phyloP scores from a whole-genome alignment of 345 rosid species.

The Barbarea vulgaris region DNA sequence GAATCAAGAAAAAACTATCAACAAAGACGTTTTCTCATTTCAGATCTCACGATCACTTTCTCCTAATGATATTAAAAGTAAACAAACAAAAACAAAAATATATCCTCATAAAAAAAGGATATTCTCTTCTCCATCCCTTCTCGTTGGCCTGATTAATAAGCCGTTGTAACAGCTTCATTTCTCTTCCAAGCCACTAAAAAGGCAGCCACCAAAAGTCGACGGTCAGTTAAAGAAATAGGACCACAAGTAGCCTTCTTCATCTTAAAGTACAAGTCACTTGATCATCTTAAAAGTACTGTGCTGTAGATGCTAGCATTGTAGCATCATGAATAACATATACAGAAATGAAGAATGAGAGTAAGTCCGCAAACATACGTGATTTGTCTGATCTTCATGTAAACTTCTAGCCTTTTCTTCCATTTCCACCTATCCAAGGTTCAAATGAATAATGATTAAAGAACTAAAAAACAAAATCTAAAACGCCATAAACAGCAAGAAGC shows the following conservation, averaged over 20 bases:
- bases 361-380: conserved; percentile 61
- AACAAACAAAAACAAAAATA: conserved; percentile 3
- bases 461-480: conserved; percentile 22
- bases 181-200: conserved; percentile 68
- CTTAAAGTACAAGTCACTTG: conserved; percentile 7
- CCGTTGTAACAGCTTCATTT: conserved; percentile 58
- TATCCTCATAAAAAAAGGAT: conserved; percentile 54
- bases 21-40: neutral
- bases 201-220: conserved; percentile 25
- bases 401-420: conserved; percentile 61
- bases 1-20: conserved; percentile 57
- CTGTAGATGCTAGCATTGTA: neutral
- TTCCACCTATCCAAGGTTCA: conserved; percentile 58
- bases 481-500: conserved; percentile 8
- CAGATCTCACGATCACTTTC: conserved; percentile 1
- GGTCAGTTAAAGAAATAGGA: conserved; percentile 20
- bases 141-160: conserved; percentile 77
- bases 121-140: conserved; percentile 95
- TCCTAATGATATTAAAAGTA: neutral
- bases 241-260: neutral
- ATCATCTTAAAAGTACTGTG: conserved; percentile 9
- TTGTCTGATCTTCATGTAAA: conserved; percentile 74
- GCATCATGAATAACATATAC: neutral
- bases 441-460: conserved; percentile 12
- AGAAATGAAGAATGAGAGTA: conserved; percentile 25